phyloP scores from a whole-genome alignment of 2,329 filamentous ascomycete species.

The Aschersonia sp. region DNA sequence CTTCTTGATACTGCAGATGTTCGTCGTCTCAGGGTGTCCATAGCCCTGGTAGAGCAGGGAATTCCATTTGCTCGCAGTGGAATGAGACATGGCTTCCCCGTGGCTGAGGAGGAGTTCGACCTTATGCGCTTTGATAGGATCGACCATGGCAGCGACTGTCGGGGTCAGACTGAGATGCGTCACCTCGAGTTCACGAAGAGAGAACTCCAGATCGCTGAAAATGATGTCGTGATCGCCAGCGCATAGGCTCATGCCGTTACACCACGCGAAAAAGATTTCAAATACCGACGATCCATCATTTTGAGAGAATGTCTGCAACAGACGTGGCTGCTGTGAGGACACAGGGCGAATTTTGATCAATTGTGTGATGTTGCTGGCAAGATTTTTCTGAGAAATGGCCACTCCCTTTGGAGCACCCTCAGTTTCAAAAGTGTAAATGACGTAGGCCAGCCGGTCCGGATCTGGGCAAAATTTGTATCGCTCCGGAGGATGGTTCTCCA shows the following conservation, averaged over 20 bases:
- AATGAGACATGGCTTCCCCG: constrained; percentile 64
- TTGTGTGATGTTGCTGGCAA: constrained; percentile 60
- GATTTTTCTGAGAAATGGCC: constrained; percentile 59
- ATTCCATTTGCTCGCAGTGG: constrained; percentile 57
- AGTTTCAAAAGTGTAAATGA: constrained; percentile 73
- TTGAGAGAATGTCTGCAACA: constrained; percentile 73
- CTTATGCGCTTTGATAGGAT: constrained; percentile 50
- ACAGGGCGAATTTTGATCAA: constrained; percentile 54
- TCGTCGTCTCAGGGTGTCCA: constrained; percentile 75
- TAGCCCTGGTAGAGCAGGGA: constrained; percentile 65
- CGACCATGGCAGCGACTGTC: constrained; percentile 65
- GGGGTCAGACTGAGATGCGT: constrained; percentile 80
- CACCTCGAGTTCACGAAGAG: constrained; percentile 47
- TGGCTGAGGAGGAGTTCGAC: constrained; percentile 69
- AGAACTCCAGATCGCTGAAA: constrained; percentile 55
- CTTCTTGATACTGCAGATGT: constrained; percentile 66
- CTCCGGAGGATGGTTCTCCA: constrained; percentile 11
- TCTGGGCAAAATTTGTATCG: constrained; percentile 19
- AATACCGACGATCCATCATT: constrained; percentile 83
- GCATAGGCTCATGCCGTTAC: constrained; percentile 64
- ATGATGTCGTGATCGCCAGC: constrained; percentile 60
- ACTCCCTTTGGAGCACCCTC: constrained; percentile 73
- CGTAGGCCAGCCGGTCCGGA: constrained; percentile 49
- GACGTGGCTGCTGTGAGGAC: constrained; percentile 28
- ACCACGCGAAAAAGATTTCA: constrained; percentile 80